Percentiles rank a stretch among this genome's conserved stretches.
Evolutionary conservation across 805 yeast species (phyloP).

Genomic region (Cyberlindnera nakhonratchasimensis): DNA sequence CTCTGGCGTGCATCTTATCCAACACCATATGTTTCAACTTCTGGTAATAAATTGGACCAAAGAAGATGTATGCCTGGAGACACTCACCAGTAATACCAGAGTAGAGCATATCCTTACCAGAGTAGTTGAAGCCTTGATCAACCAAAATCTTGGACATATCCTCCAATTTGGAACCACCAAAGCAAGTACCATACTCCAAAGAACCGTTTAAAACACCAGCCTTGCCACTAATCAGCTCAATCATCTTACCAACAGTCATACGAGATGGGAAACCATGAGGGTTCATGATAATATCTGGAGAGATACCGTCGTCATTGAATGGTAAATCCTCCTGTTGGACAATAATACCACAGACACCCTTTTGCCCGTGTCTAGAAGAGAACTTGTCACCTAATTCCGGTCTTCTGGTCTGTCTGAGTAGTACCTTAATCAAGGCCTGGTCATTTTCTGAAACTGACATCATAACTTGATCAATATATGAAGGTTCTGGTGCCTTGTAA

Average conservation of each 20-base stretch:
- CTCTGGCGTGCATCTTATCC: slow-evolving; percentile 99
- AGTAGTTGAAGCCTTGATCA: slow-evolving; percentile 87
- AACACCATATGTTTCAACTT: slow-evolving; percentile 98
- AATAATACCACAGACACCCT: slow-evolving; percentile 98
- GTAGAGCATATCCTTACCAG: slow-evolving; percentile 96
- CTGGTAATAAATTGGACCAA: slow-evolving; percentile 97
- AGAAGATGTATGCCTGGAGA: slow-evolving; percentile 94
- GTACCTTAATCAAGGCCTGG: slow-evolving; percentile 88
- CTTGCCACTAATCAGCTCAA: slow-evolving; percentile 92
- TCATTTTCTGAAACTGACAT: slow-evolving; percentile 94
- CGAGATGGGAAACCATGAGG: slow-evolving; percentile 99
- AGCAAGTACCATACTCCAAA: slow-evolving; percentile 95
- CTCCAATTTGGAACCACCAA: slow-evolving; percentile 94
- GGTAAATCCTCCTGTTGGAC: slow-evolving; percentile 97
- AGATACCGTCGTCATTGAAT: slow-evolving; percentile 85
- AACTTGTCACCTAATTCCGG: slow-evolving; percentile 98
- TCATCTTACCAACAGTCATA: slow-evolving; percentile 99
- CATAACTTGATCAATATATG: slow-evolving; percentile 96
- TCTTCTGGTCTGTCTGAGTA: slow-evolving; percentile 91
- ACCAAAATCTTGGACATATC: slow-evolving; percentile 92
- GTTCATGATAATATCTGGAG: slow-evolving; percentile 96
- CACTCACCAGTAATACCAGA: slow-evolving; percentile 98
- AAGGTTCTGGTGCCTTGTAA: slow-evolving; percentile 93
- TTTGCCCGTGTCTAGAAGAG: slow-evolving; percentile 96
- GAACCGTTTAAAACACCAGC: slow-evolving; percentile 95